These are phyloP conservation scores for Ustilago vetiveriae DNA, from an alignment of 1,284 basidiomycete species.

Conservation along the genomic window DNA sequence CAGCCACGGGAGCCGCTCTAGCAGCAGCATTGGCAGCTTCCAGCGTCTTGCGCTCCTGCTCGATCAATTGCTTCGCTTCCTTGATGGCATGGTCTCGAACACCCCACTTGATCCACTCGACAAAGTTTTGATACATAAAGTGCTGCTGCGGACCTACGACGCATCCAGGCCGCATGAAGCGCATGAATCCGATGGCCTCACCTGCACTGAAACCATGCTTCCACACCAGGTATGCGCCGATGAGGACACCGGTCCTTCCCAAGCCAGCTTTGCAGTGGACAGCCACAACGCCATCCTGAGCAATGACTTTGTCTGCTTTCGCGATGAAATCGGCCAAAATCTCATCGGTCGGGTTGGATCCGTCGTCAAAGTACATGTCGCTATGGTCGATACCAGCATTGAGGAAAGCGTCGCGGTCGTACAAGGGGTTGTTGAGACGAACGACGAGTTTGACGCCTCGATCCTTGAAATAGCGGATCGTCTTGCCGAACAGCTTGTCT, in stretches of 20 bases:
- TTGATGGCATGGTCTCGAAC: conserved; percentile 45
- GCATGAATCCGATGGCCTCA: conserved; percentile 98
- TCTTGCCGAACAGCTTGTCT: conserved; percentile 71
- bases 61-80: conserved; percentile 27
- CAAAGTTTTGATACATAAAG: conserved; percentile 84
- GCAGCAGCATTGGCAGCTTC: conserved; percentile 4
- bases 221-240: conserved; percentile 94
- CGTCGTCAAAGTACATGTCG: conserved; percentile 91
- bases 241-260: conserved; percentile 90
- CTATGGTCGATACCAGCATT: conserved; percentile 88
- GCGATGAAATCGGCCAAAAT: conserved; percentile 91
- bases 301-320: conserved; percentile 80
- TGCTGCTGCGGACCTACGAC: conserved; percentile 86
- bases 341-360: conserved; percentile 94
- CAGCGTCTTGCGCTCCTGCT: conserved; percentile 25
- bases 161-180: conserved; percentile 92
- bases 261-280: conserved; percentile 90
- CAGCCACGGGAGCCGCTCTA: neutral
- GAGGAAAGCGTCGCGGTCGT: conserved; percentile 84
- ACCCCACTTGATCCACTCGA: conserved; percentile 63
- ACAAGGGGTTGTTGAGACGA: conserved; percentile 91
- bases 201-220: conserved; percentile 98
- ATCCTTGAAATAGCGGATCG: conserved; percentile 89
- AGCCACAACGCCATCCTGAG: conserved; percentile 81
- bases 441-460: conserved; percentile 90